phyloP scores from a whole-genome alignment of 352 stramenopile species.

The Phytopythium cucurbitacearum region DNA sequence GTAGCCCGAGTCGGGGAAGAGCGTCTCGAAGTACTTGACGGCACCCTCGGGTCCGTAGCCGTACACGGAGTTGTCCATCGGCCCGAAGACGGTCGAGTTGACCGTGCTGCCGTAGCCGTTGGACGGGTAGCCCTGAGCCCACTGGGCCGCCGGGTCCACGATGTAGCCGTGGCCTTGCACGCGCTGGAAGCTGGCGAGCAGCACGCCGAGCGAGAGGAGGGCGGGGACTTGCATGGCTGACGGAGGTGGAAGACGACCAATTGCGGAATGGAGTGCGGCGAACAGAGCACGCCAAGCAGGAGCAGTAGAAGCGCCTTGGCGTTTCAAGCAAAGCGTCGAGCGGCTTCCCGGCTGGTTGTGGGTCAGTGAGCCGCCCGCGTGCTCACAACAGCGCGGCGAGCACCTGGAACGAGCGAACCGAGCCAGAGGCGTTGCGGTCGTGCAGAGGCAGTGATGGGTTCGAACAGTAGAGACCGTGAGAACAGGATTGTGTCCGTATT shows the following conservation, averaged over 20 bases:
- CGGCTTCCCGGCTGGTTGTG: no score
- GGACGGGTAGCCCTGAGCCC: conserved; percentile 26
- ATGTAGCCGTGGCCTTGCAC: conserved; percentile 36
- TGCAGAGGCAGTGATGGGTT: no score
- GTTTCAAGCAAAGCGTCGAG: no score
- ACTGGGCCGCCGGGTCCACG: conserved; percentile 31
- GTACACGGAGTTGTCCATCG: conserved; percentile 29
- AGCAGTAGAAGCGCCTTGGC: no score
- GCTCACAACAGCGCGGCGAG: no score
- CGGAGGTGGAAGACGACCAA: neutral
- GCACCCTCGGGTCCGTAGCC: conserved; percentile 34
- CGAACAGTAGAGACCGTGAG: no score
- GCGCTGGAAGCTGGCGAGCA: conserved; percentile 6
- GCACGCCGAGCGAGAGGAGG: conserved; percentile 17
- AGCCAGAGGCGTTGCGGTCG: no score
- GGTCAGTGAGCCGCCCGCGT: no score
- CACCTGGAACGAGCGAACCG: no score
- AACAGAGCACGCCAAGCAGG: no score
- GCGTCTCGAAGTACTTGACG: conserved; percentile 29
- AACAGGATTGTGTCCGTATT: no score
- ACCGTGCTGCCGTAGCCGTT: conserved; percentile 46
- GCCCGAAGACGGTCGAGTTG: conserved; percentile 28
- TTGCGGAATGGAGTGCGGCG: neutral
- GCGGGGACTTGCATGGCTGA: conserved; percentile 7
- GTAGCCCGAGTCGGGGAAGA: conserved; percentile 29